These are phyloP conservation scores for Coemansia sp. DNA, from an alignment of 192 early-diverging fungal genomes.

Conservation along the genomic window DNA sequence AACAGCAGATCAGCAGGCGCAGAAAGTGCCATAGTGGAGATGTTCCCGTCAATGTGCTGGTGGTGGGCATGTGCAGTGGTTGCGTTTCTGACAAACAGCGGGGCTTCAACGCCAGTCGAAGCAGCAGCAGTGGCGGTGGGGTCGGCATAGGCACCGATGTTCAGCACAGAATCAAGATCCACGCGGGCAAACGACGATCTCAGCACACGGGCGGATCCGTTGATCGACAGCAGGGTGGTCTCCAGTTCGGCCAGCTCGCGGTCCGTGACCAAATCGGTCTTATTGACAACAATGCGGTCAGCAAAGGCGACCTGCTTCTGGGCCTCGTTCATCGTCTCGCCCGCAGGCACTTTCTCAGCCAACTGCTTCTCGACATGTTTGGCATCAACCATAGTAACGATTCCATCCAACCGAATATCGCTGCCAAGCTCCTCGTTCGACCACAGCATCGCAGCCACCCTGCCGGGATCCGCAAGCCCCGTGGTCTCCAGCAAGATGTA, in stretches of 20 bases:
- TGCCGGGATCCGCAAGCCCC: conserved; percentile 70
- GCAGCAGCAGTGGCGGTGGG: no score
- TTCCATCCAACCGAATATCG: conserved; percentile 88
- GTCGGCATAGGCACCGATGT: conserved; percentile 55
- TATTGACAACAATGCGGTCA: conserved; percentile 87
- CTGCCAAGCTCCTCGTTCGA: conserved; percentile 90
- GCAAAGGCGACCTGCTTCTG: conserved; percentile 77
- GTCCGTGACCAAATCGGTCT: conserved; percentile 68
- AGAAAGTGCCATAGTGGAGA: conserved; percentile 62
- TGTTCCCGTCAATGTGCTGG: conserved; percentile 43
- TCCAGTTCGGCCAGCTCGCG: conserved; percentile 51
- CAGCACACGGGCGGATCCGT: conserved; percentile 32
- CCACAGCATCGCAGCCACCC: conserved; percentile 97
- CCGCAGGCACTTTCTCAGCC: conserved; percentile 46
- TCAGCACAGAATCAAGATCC: conserved; percentile 56
- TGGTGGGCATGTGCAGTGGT: conserved; percentile 18
- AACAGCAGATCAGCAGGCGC: conserved; percentile 44
- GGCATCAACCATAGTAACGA: conserved; percentile 84
- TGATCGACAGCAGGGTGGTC: conserved; percentile 29
- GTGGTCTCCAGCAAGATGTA: conserved; percentile 97
- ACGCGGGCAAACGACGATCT: conserved; percentile 33
- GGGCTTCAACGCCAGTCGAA: conserved; percentile 9
- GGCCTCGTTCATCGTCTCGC: conserved; percentile 73
- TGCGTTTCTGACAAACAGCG: conserved; percentile 16
- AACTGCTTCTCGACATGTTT: conserved; percentile 62